Conservation (phyloP, 371 early-diverging fungal species). For the Mortierella sp. region DNA sequence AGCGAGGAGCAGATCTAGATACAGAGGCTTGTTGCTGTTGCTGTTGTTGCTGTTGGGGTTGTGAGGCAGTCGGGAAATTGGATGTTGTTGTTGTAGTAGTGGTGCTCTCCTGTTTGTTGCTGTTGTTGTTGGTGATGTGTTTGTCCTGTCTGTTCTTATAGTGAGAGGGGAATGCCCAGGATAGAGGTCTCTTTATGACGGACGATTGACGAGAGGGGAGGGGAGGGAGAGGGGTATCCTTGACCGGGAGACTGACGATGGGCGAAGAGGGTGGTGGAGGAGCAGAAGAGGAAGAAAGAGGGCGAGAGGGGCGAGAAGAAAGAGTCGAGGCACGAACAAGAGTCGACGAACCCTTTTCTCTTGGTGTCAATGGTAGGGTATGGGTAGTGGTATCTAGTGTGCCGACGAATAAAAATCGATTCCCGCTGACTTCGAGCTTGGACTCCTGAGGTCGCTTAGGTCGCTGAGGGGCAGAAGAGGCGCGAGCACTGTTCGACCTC, state of each 20-base stretch:
- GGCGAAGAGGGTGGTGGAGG: neutral
- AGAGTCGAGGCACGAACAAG: neutral
- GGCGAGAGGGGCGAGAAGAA: neutral
- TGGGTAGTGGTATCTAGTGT: neutral
- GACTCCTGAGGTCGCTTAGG: slow-evolving; percentile 12
- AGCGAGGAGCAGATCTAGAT: neutral
- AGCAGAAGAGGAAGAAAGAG: neutral
- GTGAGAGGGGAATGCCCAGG: neutral
- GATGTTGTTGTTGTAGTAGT: neutral
- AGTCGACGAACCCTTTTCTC: neutral
- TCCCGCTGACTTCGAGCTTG: slow-evolving; percentile 10
- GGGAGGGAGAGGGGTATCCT: neutral
- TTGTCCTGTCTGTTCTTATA: neutral
- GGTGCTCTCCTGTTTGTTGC: neutral
- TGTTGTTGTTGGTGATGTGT: neutral
- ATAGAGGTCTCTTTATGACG: neutral
- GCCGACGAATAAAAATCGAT: slow-evolving; percentile 11
- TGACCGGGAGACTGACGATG: neutral
- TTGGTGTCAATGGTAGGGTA: too few relatives aligned
- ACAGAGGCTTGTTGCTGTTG: neutral
- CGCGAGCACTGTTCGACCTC: slow-evolving; percentile 4
- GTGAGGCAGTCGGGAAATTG: neutral
- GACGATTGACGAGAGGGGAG: neutral
- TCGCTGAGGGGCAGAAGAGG: slow-evolving; percentile 2
- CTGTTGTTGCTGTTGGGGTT: neutral